These are phyloP conservation scores for Monosporascus sp. DNA, from an alignment of 2,329 filamentous ascomycete species.

Conservation along the genomic window DNA sequence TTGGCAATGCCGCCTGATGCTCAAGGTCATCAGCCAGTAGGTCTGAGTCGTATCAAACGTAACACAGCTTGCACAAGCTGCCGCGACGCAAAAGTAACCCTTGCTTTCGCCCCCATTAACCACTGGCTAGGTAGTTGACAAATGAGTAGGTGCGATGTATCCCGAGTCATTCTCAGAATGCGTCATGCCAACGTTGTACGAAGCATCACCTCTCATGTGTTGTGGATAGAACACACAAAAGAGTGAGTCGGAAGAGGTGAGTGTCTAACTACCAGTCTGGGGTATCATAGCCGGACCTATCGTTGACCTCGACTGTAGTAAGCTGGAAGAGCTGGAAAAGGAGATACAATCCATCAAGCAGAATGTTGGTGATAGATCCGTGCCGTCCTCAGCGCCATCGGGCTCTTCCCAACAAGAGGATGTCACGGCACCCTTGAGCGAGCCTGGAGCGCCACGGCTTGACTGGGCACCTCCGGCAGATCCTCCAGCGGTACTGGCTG, in stretches of 20 bases:
- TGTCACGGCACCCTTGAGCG: conserved; percentile 10
- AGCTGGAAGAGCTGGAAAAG: conserved; percentile 49
- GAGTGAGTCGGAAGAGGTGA: conserved; percentile 26
- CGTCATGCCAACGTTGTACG: conserved; percentile 25
- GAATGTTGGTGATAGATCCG: conserved; percentile 32
- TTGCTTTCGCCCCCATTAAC: too few species aligned
- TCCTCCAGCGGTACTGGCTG: conserved; percentile 8
- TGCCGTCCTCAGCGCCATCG: conserved; percentile 3
- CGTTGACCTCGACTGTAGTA: conserved; percentile 30
- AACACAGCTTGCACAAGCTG: conserved; percentile 28
- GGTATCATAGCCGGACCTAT: conserved; percentile 1
- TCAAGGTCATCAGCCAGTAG: neutral
- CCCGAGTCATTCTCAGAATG: conserved; percentile 18
- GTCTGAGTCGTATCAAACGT: conserved; percentile 23
- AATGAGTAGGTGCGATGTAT: conserved; percentile 26
- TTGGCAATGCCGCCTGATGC: neutral
- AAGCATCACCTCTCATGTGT: conserved; percentile 24
- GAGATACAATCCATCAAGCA: conserved; percentile 51
- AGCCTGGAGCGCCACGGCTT: conserved; percentile 9
- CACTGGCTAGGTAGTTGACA: neutral
- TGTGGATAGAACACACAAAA: conserved; percentile 27
- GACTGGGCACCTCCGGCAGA: conserved; percentile 15
- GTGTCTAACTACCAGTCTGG: conserved; percentile 6
- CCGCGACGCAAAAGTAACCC: conserved; percentile 26
- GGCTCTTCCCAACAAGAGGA: conserved; percentile 19